Evolutionary conservation across 2,329 filamentous ascomycete species (phyloP), one percentile per base, ranked within the genome.

Genomic region (Exophiala dermatitidis): DNA sequence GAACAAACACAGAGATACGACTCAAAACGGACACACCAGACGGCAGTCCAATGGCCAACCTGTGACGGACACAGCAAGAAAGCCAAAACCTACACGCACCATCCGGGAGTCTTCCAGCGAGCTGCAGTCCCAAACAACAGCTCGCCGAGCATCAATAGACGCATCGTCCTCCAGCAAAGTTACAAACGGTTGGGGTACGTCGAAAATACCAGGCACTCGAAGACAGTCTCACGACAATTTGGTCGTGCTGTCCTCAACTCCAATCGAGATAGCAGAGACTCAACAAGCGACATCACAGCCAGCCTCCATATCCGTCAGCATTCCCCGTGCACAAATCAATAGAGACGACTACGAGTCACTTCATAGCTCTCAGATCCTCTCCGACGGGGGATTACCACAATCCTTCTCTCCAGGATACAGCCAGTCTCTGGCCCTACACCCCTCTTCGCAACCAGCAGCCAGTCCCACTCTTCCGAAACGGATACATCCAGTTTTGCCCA

Each of bases 191-290:
- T 28, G 12, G 12, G 30, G 19, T 12, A 12, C n/a, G 19, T 19
- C 19, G 26, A 4, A n/a, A 7, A 8, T 29, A 12, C 33, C 33
- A 34, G 6, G 10, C 5, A 5, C 38, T 41, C 28, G 12, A 28
- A 41, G 12, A 41, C 12, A 41, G 4, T 41, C 42, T 7, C 32
- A 28, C 9, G 42, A 31, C 6, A n/a, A 10, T 10, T 6, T 29
- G 19, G 32, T 4, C 7, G 5, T 7, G 12, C 7, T 2, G 12
- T 45, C 48, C 2, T 49, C 53, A 12, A 57, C 57, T 7, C 33
- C 52, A 10, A 10, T 58, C 8, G 59, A 61, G 36, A 58, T 61
- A 37, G 46, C 53, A 10, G 59, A 62, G 37, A 58, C 59, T 9
- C 59, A 59, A 40, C 43, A 50, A 30, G 47, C 48, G 7, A 32